These are phyloP conservation scores for Hygrophila difformis DNA, from an alignment of 257 asterid genomes.

Conservation along the genomic window DNA sequence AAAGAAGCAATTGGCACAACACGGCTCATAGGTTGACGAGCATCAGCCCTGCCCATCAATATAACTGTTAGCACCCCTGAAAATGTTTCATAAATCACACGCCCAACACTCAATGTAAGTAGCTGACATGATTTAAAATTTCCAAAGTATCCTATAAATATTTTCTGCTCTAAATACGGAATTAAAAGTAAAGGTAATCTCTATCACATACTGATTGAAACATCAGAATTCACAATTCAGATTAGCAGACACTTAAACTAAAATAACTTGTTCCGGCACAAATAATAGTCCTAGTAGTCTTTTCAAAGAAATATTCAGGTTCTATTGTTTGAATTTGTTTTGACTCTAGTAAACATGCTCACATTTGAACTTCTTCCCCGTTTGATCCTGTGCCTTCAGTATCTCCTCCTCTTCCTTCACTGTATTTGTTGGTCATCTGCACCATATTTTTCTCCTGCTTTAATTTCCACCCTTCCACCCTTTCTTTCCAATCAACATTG, in stretches of 20 bases:
- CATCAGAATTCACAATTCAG: too few relatives aligned
- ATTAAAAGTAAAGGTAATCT: neutral
- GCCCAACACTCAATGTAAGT: neutral
- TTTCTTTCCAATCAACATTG: conserved; percentile 87
- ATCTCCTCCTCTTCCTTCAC: conserved; percentile 72
- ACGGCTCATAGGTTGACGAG: conserved; percentile 73
- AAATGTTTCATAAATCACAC: neutral
- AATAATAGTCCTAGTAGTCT: neutral
- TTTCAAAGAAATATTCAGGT: neutral
- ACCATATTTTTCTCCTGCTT: conserved; percentile 51
- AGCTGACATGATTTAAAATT: neutral
- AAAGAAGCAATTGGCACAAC: conserved; percentile 47
- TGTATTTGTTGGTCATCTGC: conserved; percentile 45
- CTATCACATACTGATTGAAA: neutral
- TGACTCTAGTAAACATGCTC: conserved; percentile 7
- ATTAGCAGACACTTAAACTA: neutral
- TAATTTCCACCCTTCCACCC: conserved; percentile 77
- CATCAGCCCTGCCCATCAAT: conserved; percentile 44
- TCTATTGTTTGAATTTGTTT: neutral
- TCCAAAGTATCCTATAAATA: neutral
- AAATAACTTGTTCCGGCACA: neutral
- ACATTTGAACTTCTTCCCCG: conserved; percentile 58
- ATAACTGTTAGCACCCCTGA: conserved; percentile 3
- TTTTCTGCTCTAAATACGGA: neutral
- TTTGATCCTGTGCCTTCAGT: conserved; percentile 72